phyloP scores from a whole-genome alignment of 768 basidiomycete genomes.

The Leucosporidium scottii region DNA sequence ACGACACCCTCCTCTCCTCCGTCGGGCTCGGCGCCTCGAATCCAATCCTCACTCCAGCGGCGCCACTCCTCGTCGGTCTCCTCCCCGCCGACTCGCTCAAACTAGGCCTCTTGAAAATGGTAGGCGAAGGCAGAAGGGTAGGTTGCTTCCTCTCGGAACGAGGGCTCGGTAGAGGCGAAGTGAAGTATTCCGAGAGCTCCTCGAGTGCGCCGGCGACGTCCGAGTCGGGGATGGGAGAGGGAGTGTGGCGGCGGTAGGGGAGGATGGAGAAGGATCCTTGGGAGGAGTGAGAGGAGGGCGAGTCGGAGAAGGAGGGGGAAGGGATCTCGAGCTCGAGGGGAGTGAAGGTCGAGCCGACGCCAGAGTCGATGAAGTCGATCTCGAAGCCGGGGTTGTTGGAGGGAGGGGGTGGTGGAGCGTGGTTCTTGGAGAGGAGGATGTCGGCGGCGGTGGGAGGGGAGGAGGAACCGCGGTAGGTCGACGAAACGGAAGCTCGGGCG shows the following conservation, averaged over 20 bases:
- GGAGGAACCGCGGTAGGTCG: background rate
- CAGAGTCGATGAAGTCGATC: slow-evolving; percentile 30
- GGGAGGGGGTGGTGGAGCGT: background rate
- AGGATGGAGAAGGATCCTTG: background rate
- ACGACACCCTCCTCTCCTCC: background rate
- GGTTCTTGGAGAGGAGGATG: background rate
- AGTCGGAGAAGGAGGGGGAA: background rate
- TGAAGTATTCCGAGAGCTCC: slow-evolving; percentile 28
- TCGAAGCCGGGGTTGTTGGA: slow-evolving; percentile 8
- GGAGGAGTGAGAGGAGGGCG: slow-evolving; percentile 6
- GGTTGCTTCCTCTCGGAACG: background rate
- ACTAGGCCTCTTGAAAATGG: background rate
- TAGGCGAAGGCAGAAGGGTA: background rate
- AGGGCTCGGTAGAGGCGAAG: background rate
- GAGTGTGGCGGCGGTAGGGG: background rate
- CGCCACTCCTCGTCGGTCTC: background rate
- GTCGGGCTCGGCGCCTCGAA: background rate
- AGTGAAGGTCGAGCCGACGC: slow-evolving; percentile 21
- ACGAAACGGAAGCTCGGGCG: background rate
- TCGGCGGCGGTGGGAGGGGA: too few relatives aligned
- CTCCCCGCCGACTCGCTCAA: too few relatives aligned
- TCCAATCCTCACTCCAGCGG: background rate
- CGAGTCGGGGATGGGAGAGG: background rate
- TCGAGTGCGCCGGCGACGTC: slow-evolving; percentile 23
- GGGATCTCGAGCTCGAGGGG: too few relatives aligned